A percentile compares a stretch with the other conserved stretches of the same genome.
Conservation (phyloP, 1,284 basidiomycete species). For the Cutaneotrichosporon sp. region DNA sequence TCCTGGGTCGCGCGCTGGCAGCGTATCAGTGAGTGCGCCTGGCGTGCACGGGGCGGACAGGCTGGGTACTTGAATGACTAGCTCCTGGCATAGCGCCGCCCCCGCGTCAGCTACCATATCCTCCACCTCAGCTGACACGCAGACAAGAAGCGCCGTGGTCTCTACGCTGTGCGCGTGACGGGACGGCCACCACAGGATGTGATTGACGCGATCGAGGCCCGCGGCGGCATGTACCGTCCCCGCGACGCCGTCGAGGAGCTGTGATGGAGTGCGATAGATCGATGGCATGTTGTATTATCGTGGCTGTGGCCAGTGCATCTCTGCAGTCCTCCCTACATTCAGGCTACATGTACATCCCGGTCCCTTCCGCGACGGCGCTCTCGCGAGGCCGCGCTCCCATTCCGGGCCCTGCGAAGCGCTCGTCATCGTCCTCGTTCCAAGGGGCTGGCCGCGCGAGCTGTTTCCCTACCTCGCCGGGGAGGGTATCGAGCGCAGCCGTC, state of each 20-base stretch:
- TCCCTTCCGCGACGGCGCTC: constrained; percentile 16
- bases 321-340: too few relatives aligned
- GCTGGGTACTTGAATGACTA: too few relatives aligned
- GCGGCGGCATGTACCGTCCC: constrained; percentile 41
- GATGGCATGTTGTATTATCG: not conserved
- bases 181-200: constrained; percentile 81
- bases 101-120: too few relatives aligned
- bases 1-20: constrained; percentile 97
- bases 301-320: too few relatives aligned
- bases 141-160: constrained; percentile 80
- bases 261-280: not conserved
- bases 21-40: constrained; percentile 65
- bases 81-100: too few relatives aligned
- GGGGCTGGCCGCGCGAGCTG: not conserved
- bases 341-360: constrained; percentile 35
- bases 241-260: constrained; percentile 42
- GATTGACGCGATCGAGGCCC: constrained; percentile 54
- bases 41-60: not conserved
- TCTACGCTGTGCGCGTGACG: constrained; percentile 82
- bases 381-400: constrained; percentile 25
- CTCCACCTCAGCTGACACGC: constrained; percentile 7
- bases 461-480: not conserved
- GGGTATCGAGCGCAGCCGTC: constrained; percentile 8
- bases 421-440: constrained; percentile 42
- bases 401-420: constrained; percentile 30